These are phyloP conservation scores for Calcarisporium arbuscula DNA, from an alignment of 2,329 filamentous ascomycete species.

Conservation along the genomic window DNA sequence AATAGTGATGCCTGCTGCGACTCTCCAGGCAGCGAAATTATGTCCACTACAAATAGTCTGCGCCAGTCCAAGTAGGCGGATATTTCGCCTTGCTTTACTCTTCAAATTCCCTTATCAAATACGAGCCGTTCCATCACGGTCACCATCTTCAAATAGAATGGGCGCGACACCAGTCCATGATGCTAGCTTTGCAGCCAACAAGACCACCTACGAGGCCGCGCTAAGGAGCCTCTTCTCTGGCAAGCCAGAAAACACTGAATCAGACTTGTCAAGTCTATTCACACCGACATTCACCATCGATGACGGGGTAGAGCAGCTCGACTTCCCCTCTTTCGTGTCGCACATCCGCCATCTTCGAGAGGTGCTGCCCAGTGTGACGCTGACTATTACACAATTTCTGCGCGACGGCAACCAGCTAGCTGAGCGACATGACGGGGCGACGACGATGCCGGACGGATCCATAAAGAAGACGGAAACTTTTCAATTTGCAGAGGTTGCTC, in stretches of 20 bases:
- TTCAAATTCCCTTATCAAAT: no score
- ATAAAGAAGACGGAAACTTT: conserved; percentile 5
- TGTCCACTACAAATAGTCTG: no score
- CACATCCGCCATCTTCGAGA: conserved; percentile 9
- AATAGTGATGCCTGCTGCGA: no score
- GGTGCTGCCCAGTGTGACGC: conserved; percentile 4
- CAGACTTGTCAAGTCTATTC: conserved; percentile 7
- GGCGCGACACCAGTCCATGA: no score
- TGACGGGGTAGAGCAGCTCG: conserved; percentile 2
- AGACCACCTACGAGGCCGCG: conserved; percentile 8
- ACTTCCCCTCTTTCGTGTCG: conserved; percentile 7
- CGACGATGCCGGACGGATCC: conserved; percentile 5
- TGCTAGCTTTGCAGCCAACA: conserved; percentile 8
- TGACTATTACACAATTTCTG: conserved; percentile 7
- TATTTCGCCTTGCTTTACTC: no score
- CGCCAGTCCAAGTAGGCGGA: no score
- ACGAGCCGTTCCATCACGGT: no score
- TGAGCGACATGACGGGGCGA: conserved; percentile 6
- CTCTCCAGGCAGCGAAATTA: no score
- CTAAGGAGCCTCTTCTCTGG: conserved; percentile 9
- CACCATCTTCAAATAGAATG: no score
- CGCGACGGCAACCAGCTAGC: conserved; percentile 9
- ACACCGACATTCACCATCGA: conserved; percentile 3
- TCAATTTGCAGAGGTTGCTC: conserved; percentile 8
- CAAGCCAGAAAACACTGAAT: conserved; percentile 5